Evolutionary conservation across 1,284 basidiomycete species (phyloP), one percentile per base, ranked within the genome.

Genomic region (Hemileia vastatrix): DNA sequence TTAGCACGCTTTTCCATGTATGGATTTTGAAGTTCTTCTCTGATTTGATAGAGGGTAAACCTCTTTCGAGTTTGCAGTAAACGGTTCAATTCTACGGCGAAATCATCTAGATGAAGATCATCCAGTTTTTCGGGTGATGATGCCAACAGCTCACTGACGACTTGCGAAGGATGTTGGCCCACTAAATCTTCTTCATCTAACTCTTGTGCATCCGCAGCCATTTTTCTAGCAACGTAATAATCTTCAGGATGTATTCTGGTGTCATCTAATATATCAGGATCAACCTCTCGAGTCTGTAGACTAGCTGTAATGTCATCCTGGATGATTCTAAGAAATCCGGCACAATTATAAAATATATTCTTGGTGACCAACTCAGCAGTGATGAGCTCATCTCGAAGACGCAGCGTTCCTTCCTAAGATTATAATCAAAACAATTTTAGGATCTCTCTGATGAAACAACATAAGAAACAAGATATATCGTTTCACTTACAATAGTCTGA

Each of bases 191-290:
- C 93, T 72, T 93, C 90, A 70, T 96, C 93, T 33, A 91, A 83
- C 72, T 96, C 94, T 23, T 97, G 82, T 5, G 94, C 91, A 76
- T 97, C 94, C 9, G 90, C 90, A 36, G 95, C 94, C 91, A 99
- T 97, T 80, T 98, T 97, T 50, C 91, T 86, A 1, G 95, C 94
- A 59, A 97, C 83, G 71, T 96, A 91, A 76, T 98, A 99, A 77
- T 98, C 94, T 76, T 96, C 92, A 0, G 91, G 91, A 76, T 99
- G 95, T 66, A 99, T 91, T 13, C 95, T 87, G 21, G 94, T 98
- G 72, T 86, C 85, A 75, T 99, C 95, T 50, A 99, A 80, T 3
- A 92, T 90, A 76, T 98, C 94, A 9, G 88, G 86, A 56, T 79
- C 76, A 9, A 83, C 80, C 64, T 85, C 82, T 4, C 76, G 71